phyloP scores from a whole-genome alignment of 2,329 filamentous ascomycete species.

The Colletotrichum falcatum region DNA sequence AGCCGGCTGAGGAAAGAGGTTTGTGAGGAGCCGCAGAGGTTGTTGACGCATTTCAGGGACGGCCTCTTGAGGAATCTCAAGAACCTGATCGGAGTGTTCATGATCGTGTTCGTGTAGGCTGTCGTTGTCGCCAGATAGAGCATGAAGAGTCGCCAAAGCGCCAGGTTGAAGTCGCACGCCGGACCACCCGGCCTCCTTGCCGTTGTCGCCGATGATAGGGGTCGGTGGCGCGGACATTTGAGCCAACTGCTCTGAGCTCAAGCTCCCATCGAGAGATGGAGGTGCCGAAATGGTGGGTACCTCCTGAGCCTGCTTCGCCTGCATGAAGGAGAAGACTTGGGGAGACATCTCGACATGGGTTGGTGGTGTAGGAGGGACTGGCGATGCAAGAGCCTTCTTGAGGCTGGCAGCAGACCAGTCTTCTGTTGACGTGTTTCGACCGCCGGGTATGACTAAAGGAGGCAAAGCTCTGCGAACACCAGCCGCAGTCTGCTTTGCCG shows the following conservation, averaged over 20 bases:
- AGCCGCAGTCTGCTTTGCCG: slow-evolving; percentile 45
- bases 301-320: slow-evolving; percentile 69
- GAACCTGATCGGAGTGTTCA: slow-evolving; percentile 60
- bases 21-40: slow-evolving; percentile 62
- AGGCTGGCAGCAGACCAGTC: slow-evolving; percentile 58
- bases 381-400: slow-evolving; percentile 66
- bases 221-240: slow-evolving; percentile 87
- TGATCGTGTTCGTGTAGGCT: slow-evolving; percentile 70
- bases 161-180: slow-evolving; percentile 82
- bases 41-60: slow-evolving; percentile 66
- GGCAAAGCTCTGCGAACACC: slow-evolving; percentile 55
- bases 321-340: slow-evolving; percentile 78
- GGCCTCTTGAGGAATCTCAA: slow-evolving; percentile 61
- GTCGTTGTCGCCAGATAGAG: slow-evolving; percentile 70
- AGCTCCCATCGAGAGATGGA: slow-evolving; percentile 89
- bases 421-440: slow-evolving; percentile 51
- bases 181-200: slow-evolving; percentile 73
- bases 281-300: slow-evolving; percentile 83
- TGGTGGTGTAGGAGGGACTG: slow-evolving; percentile 73
- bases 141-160: slow-evolving; percentile 83
- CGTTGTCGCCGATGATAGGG: slow-evolving; percentile 73
- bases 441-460: slow-evolving; percentile 65
- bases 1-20: slow-evolving; percentile 48
- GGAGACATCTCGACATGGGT: slow-evolving; percentile 81
- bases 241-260: slow-evolving; percentile 89